phyloP scores from a whole-genome alignment of 2,329 filamentous ascomycete genomes.

The Fusarium lyarnte region DNA sequence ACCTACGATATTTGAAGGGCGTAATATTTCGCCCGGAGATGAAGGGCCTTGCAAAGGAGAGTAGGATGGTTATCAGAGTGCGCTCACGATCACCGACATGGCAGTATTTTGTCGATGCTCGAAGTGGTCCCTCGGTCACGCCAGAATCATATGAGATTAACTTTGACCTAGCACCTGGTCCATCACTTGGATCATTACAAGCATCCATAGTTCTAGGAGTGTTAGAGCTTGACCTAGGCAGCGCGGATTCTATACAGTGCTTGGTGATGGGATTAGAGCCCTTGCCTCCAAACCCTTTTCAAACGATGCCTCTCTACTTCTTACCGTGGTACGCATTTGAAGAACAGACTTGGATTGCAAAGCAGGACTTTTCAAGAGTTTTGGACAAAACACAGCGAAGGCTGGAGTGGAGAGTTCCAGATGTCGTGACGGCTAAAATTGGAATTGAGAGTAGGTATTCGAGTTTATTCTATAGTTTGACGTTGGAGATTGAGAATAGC shows the following conservation, averaged over 20 bases:
- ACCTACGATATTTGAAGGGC: conserved; percentile 36
- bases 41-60: neutral
- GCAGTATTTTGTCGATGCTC: conserved; percentile 37
- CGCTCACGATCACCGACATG: conserved; percentile 42
- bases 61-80: conserved; percentile 22
- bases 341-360: conserved; percentile 22
- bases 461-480: conserved; percentile 39
- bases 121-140: conserved; percentile 1
- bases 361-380: conserved; percentile 28
- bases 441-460: conserved; percentile 41
- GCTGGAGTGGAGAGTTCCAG: conserved; percentile 15
- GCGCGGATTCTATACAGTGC: conserved; percentile 28
- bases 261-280: conserved; percentile 42
- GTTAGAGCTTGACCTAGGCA: conserved; percentile 34
- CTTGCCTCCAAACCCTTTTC: conserved; percentile 40
- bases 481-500: conserved; percentile 12
- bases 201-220: conserved; percentile 36
- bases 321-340: conserved; percentile 45
- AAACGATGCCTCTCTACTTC: conserved; percentile 41
- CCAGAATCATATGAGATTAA: conserved; percentile 41
- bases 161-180: conserved; percentile 37
- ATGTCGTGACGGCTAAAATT: conserved; percentile 24
- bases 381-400: conserved; percentile 29
- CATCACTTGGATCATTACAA: conserved; percentile 29
- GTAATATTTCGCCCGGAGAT: conserved; percentile 41